Evolutionary conservation across 768 basidiomycete species (phyloP), one percentile per base, ranked within the genome.

Genomic region (Pluteus cervinus): DNA sequence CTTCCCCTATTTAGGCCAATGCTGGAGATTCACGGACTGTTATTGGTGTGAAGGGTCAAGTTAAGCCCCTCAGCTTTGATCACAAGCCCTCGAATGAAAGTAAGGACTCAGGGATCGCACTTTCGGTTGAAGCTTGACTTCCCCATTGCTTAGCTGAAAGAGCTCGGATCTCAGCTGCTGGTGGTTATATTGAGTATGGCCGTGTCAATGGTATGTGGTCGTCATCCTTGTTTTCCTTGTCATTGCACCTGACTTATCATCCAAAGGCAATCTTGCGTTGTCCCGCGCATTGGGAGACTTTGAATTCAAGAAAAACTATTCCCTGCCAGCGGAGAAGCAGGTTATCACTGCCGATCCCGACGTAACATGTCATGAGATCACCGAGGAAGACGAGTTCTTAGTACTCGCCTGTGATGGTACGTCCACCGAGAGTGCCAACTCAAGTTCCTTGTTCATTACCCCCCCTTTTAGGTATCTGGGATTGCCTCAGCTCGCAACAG

Each of bases 221-320:
- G 17, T 29, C 17, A 18, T 34, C 24, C 26, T 41, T 18, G 11
- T 29, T 24, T 31, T 45, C 12, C n/a, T 18, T 44, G 28, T 40
- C 3, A 33, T 24, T 2, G n/a, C n/a, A 28, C 7, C 9, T 24
- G 32, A 42, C 21, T 36, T 39, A 43, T 39, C 33, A 20, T 34
- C 12, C 20, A 30, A 50, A 96, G 93, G 94, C 45, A 98, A 98
- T 56, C 79, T 99, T 40, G 94, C 96, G 0, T 65, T 98, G 25
- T 93, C 93, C 11, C 75, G 96, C 50, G 96, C 96, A 4, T 65
- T 99, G 18, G 96, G 96, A 39, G 96, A 99, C 58, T 98, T 99
- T 57, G 91, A 96, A 47, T 99, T 96, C 74, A 99, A 99, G 71
- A 92, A 94, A 65, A 94, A 93, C 55, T 76, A 76, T 33, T 61